Base-by-base conservation (phyloP, 257 asterid species). In the Verbena officinalis region DNA sequence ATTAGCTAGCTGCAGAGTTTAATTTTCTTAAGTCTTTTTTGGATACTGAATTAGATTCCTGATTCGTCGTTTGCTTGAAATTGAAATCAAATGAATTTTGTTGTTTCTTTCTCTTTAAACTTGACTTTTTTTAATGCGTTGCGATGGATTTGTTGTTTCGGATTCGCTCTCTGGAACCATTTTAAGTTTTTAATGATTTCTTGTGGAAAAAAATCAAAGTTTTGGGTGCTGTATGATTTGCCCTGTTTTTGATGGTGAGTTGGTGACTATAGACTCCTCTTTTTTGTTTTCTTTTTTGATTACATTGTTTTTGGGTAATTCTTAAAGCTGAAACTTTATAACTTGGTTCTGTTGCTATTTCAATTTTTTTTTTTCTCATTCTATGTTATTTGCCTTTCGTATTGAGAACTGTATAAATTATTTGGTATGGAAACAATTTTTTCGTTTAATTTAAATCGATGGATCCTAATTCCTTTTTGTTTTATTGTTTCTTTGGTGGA, bases 401-500 rank as follows among this genome's bases (percentile, higher is more conserved):
- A 13, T 17, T 42, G 42, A 34, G 16, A 46, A 10, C 52, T 27
- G 23, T 50, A 31, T 48, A 30, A 20, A 19, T 71, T 36, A 45
- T 56, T 43, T 53, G 50, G 17, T 33, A 8, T 27, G 48, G 50
- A 30, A 23, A 60, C 10, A 23, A 55, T 9, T 10, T 27, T 27
- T 27, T 27, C 44, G 9, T 62, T 60, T 19, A 11, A 49, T 45
- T 42, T 46, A 17, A 11, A n/a, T 45, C 12, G 30, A 48, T 20
- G 48, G 57, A 54, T 40, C 62, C 70, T 76, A 62, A 42, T 71
- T 64, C 48, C n/a, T 68, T 38, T 68, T 30, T 27, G 3, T 55
- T 68, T 68, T 49, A 4, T 59, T 40, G 62, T 62, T 50, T 64
- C 53, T 50, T 75, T 42, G 65, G 66, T 67, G 77, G 74, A 5